These are phyloP conservation scores for Astrocystis sublimbata DNA, from an alignment of 495 filamentous ascomycete genomes.

Conservation along the genomic window DNA sequence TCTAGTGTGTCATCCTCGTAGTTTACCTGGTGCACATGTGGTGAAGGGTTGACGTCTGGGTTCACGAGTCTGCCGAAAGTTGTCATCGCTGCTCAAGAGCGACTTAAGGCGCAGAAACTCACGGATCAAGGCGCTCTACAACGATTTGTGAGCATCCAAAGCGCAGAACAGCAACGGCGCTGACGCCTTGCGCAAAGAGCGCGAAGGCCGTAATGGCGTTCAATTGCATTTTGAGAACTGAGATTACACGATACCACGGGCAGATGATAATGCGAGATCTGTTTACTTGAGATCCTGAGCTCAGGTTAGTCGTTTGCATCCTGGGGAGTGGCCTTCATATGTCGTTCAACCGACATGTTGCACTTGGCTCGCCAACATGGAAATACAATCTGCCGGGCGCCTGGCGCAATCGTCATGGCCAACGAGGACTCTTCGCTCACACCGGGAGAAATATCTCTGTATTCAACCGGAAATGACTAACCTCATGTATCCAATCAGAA, in stretches of 20 bases:
- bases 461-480: neutral
- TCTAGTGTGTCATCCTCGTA: neutral
- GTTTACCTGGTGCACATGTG: neutral
- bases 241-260: neutral
- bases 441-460: neutral
- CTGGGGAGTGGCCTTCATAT: neutral
- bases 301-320: neutral
- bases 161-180: neutral
- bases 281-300: neutral
- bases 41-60: neutral
- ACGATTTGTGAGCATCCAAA: neutral
- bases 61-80: neutral
- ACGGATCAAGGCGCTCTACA: neutral
- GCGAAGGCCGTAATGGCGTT: neutral
- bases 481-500: neutral
- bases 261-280: neutral
- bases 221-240: neutral
- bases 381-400: neutral
- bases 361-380: neutral
- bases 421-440: neutral
- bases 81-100: neutral
- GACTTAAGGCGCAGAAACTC: neutral
- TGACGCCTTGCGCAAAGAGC: neutral
- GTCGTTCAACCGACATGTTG: neutral
- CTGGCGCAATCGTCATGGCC: neutral